Conservation (phyloP, 75 land plant species). For the Sequoia sempervirens region DNA sequence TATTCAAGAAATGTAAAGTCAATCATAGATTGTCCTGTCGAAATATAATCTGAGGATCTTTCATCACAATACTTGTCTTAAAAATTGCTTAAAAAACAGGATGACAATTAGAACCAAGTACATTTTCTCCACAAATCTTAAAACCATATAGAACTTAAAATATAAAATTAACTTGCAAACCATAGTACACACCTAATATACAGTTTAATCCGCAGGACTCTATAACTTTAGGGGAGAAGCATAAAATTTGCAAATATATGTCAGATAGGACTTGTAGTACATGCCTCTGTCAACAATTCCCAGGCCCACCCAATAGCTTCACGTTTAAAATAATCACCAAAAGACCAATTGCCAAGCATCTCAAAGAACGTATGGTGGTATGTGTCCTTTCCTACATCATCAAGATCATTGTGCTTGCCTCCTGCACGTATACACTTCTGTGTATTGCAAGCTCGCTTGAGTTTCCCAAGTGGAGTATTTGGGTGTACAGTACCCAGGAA, state of each 20-base stretch:
- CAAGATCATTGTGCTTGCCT: slow-evolving; percentile 96
- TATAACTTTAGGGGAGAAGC: background rate
- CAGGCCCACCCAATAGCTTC: slow-evolving; percentile 93
- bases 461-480: slow-evolving; percentile 51
- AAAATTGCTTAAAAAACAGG: no score
- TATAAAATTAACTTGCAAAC: background rate
- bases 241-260: background rate
- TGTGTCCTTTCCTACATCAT: slow-evolving; percentile 96
- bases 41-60: background rate
- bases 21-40: background rate
- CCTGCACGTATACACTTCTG: slow-evolving; percentile 98
- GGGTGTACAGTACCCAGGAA: slow-evolving; percentile 90
- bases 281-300: slow-evolving; percentile 87
- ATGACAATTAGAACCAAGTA: background rate
- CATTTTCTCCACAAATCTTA: background rate
- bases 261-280: background rate
- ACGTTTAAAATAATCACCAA: slow-evolving; percentile 91
- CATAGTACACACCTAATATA: background rate
- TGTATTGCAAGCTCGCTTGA: slow-evolving; percentile 85
- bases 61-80: background rate
- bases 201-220: background rate
- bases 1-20: background rate
- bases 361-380: slow-evolving; percentile 98
- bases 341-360: slow-evolving; percentile 98
- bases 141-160: background rate